Evolutionary conservation across 306 rosid species (phyloP).

Genomic region (Medicago truncatula): MtrunA17r5.0-ANR NC_053042.1:10668501-10669000

Average conservation of each 20-base stretch:
- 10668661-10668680: slow-evolving; percentile 92
- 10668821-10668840: neutral
- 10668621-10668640: slow-evolving; percentile 58
- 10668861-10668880: slow-evolving; percentile 64
- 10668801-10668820: slow-evolving; percentile 1
- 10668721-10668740: slow-evolving; percentile 73
- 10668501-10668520: no score
- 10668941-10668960: slow-evolving; percentile 94
- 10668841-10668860: slow-evolving; percentile 16
- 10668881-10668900: slow-evolving; percentile 89
- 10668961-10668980: slow-evolving; percentile 84
- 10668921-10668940: slow-evolving; percentile 88
- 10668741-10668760: slow-evolving; percentile 78
- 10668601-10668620: slow-evolving; percentile 36
- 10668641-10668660: slow-evolving; percentile 79
- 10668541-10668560: no score
- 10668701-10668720: slow-evolving; percentile 85
- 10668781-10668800: slow-evolving; percentile 57
- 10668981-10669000: slow-evolving; percentile 69
- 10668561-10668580: no score
- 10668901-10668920: slow-evolving; percentile 85
- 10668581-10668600: slow-evolving; percentile 4
- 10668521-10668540: no score
- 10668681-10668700: slow-evolving; percentile 95
- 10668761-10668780: slow-evolving; percentile 74